Evolutionary conservation across 2,329 filamentous ascomycete genomes (phyloP).

Genomic region (Aureobasidium pullulans): DNA sequence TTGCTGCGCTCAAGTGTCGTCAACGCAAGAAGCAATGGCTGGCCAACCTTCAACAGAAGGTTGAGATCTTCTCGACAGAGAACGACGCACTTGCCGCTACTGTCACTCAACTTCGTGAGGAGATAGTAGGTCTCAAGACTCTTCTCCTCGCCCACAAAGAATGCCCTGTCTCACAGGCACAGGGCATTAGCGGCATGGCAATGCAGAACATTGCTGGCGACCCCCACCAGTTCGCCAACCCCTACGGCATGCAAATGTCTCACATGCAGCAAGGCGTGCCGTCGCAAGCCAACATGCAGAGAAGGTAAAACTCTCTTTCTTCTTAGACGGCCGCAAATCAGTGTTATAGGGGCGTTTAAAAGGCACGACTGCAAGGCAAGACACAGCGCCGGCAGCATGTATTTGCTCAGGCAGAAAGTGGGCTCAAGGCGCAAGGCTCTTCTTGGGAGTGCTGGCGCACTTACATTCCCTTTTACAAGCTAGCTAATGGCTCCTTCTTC

Average conservation of each 20-base stretch:
- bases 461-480: not conserved
- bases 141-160: conserved; percentile 91
- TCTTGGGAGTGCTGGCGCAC: not conserved
- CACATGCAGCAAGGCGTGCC: conserved; percentile 26
- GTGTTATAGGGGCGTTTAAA: conserved; percentile 10
- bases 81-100: conserved; percentile 82
- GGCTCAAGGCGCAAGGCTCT: conserved; percentile 2
- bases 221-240: conserved; percentile 36
- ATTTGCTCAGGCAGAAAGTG: not conserved
- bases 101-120: conserved; percentile 77
- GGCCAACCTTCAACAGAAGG: conserved; percentile 86
- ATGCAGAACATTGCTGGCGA: conserved; percentile 44
- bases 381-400: not conserved
- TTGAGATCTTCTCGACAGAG: conserved; percentile 85
- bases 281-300: conserved; percentile 28
- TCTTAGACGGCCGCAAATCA: not conserved
- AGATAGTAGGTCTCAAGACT: conserved; percentile 92
- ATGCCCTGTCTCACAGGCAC: conserved; percentile 83
- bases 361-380: conserved; percentile 7
- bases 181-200: conserved; percentile 54
- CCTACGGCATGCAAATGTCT: conserved; percentile 41
- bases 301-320: conserved; percentile 20
- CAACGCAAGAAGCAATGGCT: conserved; percentile 99
- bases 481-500: not conserved
- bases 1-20: conserved; percentile 91